Evolutionary conservation across 2,329 filamentous ascomycete species (phyloP), one percentile per base, ranked within the genome.

Genomic region (Raffaelea albimanens): DNA sequence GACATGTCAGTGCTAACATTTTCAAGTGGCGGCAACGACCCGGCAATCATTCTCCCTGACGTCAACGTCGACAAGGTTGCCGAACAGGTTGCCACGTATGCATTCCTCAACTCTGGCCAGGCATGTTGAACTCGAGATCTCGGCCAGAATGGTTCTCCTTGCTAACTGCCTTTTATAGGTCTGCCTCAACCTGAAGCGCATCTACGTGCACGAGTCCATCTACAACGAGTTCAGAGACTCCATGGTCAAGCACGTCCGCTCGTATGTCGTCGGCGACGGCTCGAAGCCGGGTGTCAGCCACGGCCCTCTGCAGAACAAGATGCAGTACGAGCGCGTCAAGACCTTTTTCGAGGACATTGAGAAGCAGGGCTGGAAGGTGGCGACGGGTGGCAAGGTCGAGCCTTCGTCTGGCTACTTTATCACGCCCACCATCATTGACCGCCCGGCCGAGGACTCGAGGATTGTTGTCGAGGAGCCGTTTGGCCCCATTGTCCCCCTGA

Each of bases 381-480:
- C 66, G 0, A 50, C 68, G 19, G 71, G 68, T 14, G 71, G 72
- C 43, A 43, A 43, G 13, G 5, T 19, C 14, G 34, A n/a, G 8
- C 5, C 13, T 3, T 20, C 11, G 5, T 20, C 38, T 43, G 79
- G 76, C 2, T 81, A 73, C 60, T 76, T 75, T 52, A 64, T 82
- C 48, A 60, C 69, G 3, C 78, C 79, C 0, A 74, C 75, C n/a
- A 73, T 83, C 48, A 68, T 82, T 49, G 72, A 80, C 45, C 75
- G 77, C 55, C 78, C 78, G 1, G 69, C 74, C 0, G 73, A 79
- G 38, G 61, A 70, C 36, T 73, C 76, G 0, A 65, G 68, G 1
- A 72, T 83, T 38, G 75, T 80, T 0, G 61, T 63, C 2, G 76
- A 76, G 53, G 75, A 80, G 56, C 72, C 71, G 0, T 73, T 73